These are phyloP conservation scores for Neurospora sp. DNA, from an alignment of 495 filamentous ascomycete species.

Conservation along the genomic window DNA sequence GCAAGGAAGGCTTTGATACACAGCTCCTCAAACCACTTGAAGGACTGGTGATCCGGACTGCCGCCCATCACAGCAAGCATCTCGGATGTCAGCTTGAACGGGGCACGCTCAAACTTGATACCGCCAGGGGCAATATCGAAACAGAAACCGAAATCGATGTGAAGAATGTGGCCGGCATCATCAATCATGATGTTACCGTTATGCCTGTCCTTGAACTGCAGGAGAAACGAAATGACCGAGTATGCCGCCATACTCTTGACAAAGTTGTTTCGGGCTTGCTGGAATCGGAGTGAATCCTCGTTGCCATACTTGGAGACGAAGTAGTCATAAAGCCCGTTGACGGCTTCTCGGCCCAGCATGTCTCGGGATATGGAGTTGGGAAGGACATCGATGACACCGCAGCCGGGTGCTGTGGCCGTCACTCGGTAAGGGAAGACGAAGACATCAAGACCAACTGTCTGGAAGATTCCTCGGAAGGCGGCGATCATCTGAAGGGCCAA, in stretches of 20 bases:
- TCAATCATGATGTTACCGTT: slow-evolving; percentile 99
- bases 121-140: slow-evolving; percentile 98
- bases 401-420: slow-evolving; percentile 95
- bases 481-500: slow-evolving; percentile 96
- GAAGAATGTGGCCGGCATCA: slow-evolving; percentile 91
- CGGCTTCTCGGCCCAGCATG: slow-evolving; percentile 95
- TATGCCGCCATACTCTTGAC: slow-evolving; percentile 99
- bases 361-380: slow-evolving; percentile 97
- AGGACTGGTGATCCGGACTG: slow-evolving; percentile 70
- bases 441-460: slow-evolving; percentile 85
- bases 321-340: slow-evolving; percentile 96
- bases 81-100: slow-evolving; percentile 94
- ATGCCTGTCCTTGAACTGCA: slow-evolving; percentile 98
- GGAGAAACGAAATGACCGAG: slow-evolving; percentile 90
- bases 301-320: slow-evolving; percentile 95
- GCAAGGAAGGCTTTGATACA: slow-evolving; percentile 94
- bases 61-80: slow-evolving; percentile 99
- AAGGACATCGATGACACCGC: slow-evolving; percentile 94
- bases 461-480: slow-evolving; percentile 92
- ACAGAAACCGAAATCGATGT: slow-evolving; percentile 99
- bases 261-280: slow-evolving; percentile 92
- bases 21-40: slow-evolving; percentile 92
- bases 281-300: slow-evolving; percentile 87
- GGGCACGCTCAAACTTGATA: slow-evolving; percentile 91
- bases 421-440: slow-evolving; percentile 97